phyloP scores from a whole-genome alignment of 495 filamentous ascomycete species.

The Hypoxylon intermedium region DNA sequence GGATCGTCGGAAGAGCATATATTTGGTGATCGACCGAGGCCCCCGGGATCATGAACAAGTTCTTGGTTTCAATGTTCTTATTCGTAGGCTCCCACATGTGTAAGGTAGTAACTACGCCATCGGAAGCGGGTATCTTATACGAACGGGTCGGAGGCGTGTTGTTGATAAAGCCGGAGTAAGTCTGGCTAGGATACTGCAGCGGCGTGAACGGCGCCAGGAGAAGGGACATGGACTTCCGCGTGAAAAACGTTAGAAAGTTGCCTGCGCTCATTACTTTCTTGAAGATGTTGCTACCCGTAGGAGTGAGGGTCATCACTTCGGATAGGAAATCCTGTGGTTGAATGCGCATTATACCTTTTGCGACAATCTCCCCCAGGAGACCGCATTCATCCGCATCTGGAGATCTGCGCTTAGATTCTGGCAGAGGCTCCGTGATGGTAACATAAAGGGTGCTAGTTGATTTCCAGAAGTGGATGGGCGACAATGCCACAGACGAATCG shows the following conservation, averaged over 20 bases:
- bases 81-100: slow-evolving; percentile 63
- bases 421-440: slow-evolving; percentile 52
- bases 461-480: slow-evolving; percentile 62
- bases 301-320: slow-evolving; percentile 63
- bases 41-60: slow-evolving; percentile 68
- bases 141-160: slow-evolving; percentile 51
- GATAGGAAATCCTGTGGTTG: slow-evolving; percentile 60
- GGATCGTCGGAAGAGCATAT: slow-evolving; percentile 69
- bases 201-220: slow-evolving; percentile 63
- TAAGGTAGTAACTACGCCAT: slow-evolving; percentile 61
- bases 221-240: slow-evolving; percentile 58
- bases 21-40: slow-evolving; percentile 69
- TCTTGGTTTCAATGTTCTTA: slow-evolving; percentile 44
- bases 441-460: slow-evolving; percentile 70
- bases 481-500: slow-evolving; percentile 64
- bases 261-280: slow-evolving; percentile 52
- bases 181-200: slow-evolving; percentile 61
- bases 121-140: slow-evolving; percentile 52
- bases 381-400: slow-evolving; percentile 48
- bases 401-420: slow-evolving; percentile 38
- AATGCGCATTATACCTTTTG: slow-evolving; percentile 67
- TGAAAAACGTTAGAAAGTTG: slow-evolving; percentile 65
- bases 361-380: slow-evolving; percentile 54
- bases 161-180: slow-evolving; percentile 57
- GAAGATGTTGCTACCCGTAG: slow-evolving; percentile 55